Evolutionary conservation across 257 asterid genomes (phyloP).

Genomic region (Rehmannia glutinosa): DNA sequence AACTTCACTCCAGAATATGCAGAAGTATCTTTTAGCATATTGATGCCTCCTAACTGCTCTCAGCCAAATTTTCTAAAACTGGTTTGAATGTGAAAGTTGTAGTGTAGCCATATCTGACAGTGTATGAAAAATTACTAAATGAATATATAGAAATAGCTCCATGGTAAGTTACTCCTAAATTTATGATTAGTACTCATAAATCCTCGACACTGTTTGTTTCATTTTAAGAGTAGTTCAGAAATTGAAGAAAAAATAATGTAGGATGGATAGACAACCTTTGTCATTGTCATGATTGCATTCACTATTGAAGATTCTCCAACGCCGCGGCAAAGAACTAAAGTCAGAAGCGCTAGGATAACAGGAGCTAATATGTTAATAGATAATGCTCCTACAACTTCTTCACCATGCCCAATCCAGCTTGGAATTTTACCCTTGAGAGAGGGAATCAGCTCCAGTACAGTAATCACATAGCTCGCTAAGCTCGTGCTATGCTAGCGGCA

Average conservation of each 20-base stretch:
- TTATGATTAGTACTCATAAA: too few species aligned
- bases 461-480: conserved; percentile 77
- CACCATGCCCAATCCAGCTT: conserved; percentile 89
- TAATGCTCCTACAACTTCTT: conserved; percentile 61
- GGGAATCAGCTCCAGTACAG: conserved; percentile 78
- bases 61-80: too few species aligned
- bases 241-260: conserved; percentile 4
- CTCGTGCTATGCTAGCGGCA: conserved; percentile 99
- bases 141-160: too few species aligned
- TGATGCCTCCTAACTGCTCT: too few species aligned
- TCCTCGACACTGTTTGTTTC: neutral
- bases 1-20: too few species aligned
- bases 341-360: conserved; percentile 57
- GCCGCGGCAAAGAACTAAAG: conserved; percentile 78
- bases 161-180: too few species aligned
- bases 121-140: too few species aligned
- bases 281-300: conserved; percentile 72
- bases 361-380: conserved; percentile 87
- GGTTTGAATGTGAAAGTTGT: too few species aligned
- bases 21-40: too few species aligned
- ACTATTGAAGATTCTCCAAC: conserved; percentile 91
- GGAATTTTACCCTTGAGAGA: conserved; percentile 64
- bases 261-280: conserved; percentile 51
- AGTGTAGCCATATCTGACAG: too few species aligned
- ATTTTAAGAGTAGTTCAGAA: neutral